Evolutionary conservation across 2,329 filamentous ascomycete species (phyloP), one percentile per base, ranked within the genome.

Genomic region (Xylariales sp.): DNA sequence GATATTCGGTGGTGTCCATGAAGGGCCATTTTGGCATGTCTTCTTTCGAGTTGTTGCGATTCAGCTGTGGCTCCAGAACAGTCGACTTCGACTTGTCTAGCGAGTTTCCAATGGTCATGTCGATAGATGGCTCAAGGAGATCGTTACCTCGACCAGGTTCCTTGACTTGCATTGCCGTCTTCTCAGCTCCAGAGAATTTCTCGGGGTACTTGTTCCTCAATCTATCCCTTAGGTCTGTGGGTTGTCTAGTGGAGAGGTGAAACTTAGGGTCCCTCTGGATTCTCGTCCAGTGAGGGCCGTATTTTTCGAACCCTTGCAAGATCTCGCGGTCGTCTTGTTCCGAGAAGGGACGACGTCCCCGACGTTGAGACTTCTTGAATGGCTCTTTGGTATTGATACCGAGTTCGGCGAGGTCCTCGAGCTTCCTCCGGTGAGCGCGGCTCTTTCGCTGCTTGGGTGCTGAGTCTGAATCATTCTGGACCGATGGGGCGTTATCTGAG

Each of bases 261-360:
- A 78, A 81, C 20, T 66, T 66, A 11, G 71, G 59, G 45, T 84
- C 78, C 25, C 78, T 69, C 53, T 81, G 78, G 15, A 84, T 84
- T 56, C 74, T 78, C 38, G 78, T 81, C 80, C 80, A 84, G 7
- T 77, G 72, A 7, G 79, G 76, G 1, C 80, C 80, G 53, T 82
- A 81, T 4, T 69, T 54, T 28, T 77, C 64, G 27, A 82, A 72
- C 0, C 80, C 80, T 44, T 76, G 66, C 1, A 82, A 63, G 32
- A 84, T 84, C 48, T 80, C 74, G 21, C 64, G 64, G 51, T 84
- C 80, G 44, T 84, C 80, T 47, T 79, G 70, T 20, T 78, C 74
- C 0, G 78, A 78, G 47, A 83, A 84, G 1, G 76, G 73, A 3
- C 75, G 68, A 35, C 80, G 67, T 54, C 79, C 76, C 16, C 80